A percentile compares a stretch with the other conserved stretches of the same genome.
Evolutionary conservation across 306 rosid species (phyloP).

Genomic region (Castanea crenata): DNA sequence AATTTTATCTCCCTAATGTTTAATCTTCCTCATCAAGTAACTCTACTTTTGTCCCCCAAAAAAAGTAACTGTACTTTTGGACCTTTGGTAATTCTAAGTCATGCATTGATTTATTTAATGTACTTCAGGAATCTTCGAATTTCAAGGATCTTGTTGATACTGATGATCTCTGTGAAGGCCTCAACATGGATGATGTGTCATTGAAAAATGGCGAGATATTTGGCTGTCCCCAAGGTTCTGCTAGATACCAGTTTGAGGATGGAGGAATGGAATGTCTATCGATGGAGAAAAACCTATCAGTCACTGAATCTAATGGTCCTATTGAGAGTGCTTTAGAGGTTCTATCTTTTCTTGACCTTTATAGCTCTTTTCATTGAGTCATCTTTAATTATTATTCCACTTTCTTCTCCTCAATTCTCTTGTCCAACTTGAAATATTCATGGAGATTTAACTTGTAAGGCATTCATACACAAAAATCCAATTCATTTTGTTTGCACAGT

Average conservation of each 20-base stretch:
- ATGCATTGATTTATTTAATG: background rate
- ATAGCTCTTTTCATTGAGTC: constrained; percentile 3
- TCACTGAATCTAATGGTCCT: constrained; percentile 53
- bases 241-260: constrained; percentile 47
- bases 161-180: constrained; percentile 45
- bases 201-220: constrained; percentile 48
- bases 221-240: constrained; percentile 42
- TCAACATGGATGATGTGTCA: constrained; percentile 45
- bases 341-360: constrained; percentile 9
- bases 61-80: background rate
- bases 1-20: background rate
- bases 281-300: constrained; percentile 55
- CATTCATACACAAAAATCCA: background rate
- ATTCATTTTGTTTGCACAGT: background rate
- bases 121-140: constrained; percentile 45
- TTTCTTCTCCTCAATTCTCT: background rate
- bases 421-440: background rate
- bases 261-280: constrained; percentile 57
- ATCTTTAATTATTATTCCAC: background rate
- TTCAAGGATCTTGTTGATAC: constrained; percentile 47
- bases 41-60: background rate
- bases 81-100: background rate
- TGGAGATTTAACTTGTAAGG: background rate
- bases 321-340: constrained; percentile 66
- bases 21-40: background rate